These are phyloP conservation scores for Aureobasidium lini DNA, from an alignment of 2,329 filamentous ascomycete genomes.

Conservation along the genomic window DNA sequence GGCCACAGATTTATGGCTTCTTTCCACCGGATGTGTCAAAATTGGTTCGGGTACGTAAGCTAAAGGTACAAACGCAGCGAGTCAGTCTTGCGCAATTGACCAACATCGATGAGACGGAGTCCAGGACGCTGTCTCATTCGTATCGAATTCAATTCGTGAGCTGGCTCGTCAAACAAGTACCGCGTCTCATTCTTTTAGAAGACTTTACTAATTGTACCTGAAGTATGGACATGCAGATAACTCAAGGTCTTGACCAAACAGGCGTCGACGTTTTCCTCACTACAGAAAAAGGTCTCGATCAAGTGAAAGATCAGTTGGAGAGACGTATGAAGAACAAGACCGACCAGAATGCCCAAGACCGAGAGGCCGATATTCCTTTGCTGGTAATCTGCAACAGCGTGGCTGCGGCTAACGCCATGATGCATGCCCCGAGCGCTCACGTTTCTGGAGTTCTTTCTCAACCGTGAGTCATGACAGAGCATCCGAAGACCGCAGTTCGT, in stretches of 20 bases:
- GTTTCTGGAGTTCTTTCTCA: neutral
- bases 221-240: constrained; percentile 9
- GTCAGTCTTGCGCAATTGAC: too few species aligned
- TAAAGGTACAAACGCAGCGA: too few species aligned
- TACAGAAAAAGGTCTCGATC: constrained; percentile 2
- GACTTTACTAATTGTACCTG: too few species aligned
- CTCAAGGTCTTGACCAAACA: neutral
- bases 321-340: neutral
- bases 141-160: too few species aligned
- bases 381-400: constrained; percentile 10
- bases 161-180: too few species aligned
- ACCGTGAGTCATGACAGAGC: neutral
- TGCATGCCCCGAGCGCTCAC: neutral
- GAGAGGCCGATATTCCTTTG: neutral
- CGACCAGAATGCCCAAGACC: neutral
- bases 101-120: too few species aligned
- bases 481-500: neutral
- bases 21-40: constrained; percentile 8
- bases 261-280: constrained; percentile 10
- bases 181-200: too few species aligned
- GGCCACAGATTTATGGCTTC: constrained; percentile 9
- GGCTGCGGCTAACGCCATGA: constrained; percentile 7
- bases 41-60: neutral
- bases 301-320: neutral
- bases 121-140: too few species aligned